These are phyloP conservation scores for Spirogloea muscicola DNA, from an alignment of 139 green algal genomes.

Conservation along the genomic window DNA sequence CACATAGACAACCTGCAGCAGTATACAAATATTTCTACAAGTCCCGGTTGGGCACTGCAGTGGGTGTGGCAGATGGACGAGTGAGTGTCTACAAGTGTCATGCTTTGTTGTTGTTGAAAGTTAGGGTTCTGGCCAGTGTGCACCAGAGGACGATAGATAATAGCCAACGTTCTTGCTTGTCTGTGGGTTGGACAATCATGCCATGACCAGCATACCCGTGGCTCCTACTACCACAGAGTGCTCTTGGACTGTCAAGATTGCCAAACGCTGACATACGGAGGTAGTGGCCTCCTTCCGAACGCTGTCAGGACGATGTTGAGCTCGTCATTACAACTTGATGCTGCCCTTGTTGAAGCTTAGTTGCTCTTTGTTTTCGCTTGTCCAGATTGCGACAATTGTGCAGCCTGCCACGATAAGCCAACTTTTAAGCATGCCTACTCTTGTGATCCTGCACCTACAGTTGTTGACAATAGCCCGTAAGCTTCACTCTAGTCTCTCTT, in stretches of 20 bases:
- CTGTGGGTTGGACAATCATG: neutral
- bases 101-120: neutral
- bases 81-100: conserved; percentile 9
- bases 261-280: conserved; percentile 12
- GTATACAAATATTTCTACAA: conserved; percentile 17
- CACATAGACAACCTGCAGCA: conserved; percentile 26
- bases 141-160: neutral
- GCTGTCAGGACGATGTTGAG: neutral
- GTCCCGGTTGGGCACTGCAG: conserved; percentile 23
- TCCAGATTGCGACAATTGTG: neutral
- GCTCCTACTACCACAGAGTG: conserved; percentile 13
- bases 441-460: neutral
- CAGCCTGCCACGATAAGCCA: neutral
- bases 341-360: neutral
- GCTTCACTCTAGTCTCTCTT: neutral
- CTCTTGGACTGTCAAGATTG: conserved; percentile 11
- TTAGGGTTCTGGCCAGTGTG: neutral
- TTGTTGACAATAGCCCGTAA: neutral
- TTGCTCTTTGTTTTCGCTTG: neutral
- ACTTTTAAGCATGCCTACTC: neutral
- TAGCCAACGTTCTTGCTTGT: neutral
- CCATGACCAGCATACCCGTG: neutral
- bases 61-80: conserved; percentile 43
- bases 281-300: neutral
- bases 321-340: neutral